A percentile compares a stretch with the other conserved stretches of the same genome.
These are phyloP conservation scores for Graphilbum sp. DNA, from an alignment of 2,329 filamentous ascomycete species.

Conservation along the genomic window DNA sequence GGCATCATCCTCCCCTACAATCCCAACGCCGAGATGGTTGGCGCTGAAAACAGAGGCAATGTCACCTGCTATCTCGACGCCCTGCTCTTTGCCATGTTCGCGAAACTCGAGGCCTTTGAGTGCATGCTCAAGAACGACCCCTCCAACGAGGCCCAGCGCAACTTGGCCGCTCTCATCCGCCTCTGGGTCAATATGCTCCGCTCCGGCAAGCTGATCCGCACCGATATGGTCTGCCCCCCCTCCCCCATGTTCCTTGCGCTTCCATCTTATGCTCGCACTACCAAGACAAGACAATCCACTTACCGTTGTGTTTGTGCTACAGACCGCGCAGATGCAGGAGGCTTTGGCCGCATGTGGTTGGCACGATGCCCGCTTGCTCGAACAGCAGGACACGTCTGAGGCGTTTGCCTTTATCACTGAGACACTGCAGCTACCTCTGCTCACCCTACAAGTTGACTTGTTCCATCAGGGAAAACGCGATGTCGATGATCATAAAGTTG, in stretches of 20 bases:
- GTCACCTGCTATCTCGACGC: constrained; percentile 95
- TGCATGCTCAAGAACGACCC: constrained; percentile 77
- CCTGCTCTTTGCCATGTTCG: constrained; percentile 90
- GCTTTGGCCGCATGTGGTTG: constrained; percentile 75
- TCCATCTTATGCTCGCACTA: too few species aligned
- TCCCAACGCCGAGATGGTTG: constrained; percentile 54
- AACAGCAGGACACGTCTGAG: constrained; percentile 90
- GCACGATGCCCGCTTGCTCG: constrained; percentile 58
- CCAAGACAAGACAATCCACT: too few species aligned
- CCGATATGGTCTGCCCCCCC: constrained; percentile 51
- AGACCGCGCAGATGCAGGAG: constrained; percentile 44
- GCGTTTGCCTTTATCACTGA: constrained; percentile 92
- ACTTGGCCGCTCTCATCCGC: constrained; percentile 60
- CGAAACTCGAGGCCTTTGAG: constrained; percentile 77
- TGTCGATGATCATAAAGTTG: constrained; percentile 82
- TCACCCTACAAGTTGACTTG: constrained; percentile 86
- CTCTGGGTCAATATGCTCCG: constrained; percentile 90
- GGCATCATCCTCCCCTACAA: constrained; percentile 65
- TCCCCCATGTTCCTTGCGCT: not conserved
- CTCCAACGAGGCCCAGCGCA: constrained; percentile 52
- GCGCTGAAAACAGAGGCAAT: constrained; percentile 68
- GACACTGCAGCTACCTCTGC: constrained; percentile 67
- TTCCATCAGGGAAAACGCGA: constrained; percentile 75
- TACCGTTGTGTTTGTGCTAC: not conserved
- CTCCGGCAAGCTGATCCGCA: constrained; percentile 68